phyloP scores from a whole-genome alignment of 192 early-diverging fungal genomes.

The Entomortierella beljakovae region DNA sequence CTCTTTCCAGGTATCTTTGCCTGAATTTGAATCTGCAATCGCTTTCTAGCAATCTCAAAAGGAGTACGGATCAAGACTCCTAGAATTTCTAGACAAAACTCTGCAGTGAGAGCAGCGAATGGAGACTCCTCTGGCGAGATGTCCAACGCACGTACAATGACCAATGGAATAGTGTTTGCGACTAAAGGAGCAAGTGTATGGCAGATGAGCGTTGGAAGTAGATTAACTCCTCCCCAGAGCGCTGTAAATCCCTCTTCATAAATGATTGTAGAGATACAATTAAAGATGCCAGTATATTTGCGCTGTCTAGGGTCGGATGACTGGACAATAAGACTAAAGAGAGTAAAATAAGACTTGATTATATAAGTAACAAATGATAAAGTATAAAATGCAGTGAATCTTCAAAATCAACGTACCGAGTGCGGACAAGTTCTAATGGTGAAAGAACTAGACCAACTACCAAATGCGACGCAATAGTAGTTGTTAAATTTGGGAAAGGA shows the following conservation, averaged over 20 bases:
- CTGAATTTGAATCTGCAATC: constrained; percentile 86
- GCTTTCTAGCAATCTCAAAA: constrained; percentile 86
- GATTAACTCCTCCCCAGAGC: constrained; percentile 78
- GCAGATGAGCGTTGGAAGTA: constrained; percentile 84
- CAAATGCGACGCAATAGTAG: constrained; percentile 78
- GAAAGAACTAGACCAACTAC: constrained; percentile 84
- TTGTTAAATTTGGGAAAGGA: constrained; percentile 72
- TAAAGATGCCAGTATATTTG: constrained; percentile 85
- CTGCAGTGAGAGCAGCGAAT: constrained; percentile 66
- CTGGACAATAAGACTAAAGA: constrained; percentile 82
- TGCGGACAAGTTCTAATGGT: constrained; percentile 91
- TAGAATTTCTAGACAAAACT: constrained; percentile 75
- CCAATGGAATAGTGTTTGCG: constrained; percentile 70
- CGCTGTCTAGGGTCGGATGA: constrained; percentile 77
- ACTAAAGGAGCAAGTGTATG: constrained; percentile 82
- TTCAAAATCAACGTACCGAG: constrained; percentile 66
- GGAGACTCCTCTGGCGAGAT: constrained; percentile 73
- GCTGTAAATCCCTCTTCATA: constrained; percentile 78
- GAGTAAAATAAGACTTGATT: not conserved
- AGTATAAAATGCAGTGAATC: not conserved
- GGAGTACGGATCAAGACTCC: constrained; percentile 84
- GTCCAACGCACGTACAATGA: constrained; percentile 73
- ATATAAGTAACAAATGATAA: not conserved
- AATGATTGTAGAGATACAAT: constrained; percentile 81
- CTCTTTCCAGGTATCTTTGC: constrained; percentile 62